phyloP scores from a whole-genome alignment of 2,329 filamentous ascomycete genomes.

The Grosmannia huntii region DNA sequence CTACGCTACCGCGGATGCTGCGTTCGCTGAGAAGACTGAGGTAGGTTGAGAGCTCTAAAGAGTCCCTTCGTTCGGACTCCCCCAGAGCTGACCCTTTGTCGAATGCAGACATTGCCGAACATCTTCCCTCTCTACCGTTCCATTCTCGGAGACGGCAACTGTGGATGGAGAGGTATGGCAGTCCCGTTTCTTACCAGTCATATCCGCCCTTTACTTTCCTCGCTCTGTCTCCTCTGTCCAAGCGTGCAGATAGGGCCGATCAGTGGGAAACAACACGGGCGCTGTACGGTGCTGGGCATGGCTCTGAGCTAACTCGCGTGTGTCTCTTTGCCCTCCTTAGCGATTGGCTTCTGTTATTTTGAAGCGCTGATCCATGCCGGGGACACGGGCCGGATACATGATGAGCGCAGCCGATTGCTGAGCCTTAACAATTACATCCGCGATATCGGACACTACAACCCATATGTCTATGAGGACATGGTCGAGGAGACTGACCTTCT shows the following conservation, averaged over 20 bases:
- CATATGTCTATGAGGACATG: slow-evolving; percentile 70
- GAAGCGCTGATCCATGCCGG: slow-evolving; percentile 64
- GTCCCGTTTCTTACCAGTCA: neutral
- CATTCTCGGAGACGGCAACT: slow-evolving; percentile 86
- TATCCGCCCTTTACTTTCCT: neutral
- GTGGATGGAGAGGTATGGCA: slow-evolving; percentile 86
- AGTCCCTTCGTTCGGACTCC: neutral
- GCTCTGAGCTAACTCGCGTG: neutral
- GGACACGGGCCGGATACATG: slow-evolving; percentile 50
- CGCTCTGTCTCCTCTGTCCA: neutral
- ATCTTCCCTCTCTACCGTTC: slow-evolving; percentile 81
- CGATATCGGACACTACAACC: slow-evolving; percentile 56
- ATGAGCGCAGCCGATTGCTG: slow-evolving; percentile 60
- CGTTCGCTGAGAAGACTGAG: slow-evolving; percentile 76
- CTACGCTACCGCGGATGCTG: slow-evolving; percentile 76
- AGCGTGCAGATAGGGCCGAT: too few relatives aligned
- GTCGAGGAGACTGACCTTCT: slow-evolving; percentile 61
- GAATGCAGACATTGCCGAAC: slow-evolving; percentile 56
- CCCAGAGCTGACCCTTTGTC: neutral
- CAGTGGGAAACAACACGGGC: too few relatives aligned
- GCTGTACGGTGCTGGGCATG: too few relatives aligned
- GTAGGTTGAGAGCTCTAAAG: slow-evolving; percentile 34
- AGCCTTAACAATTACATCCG: slow-evolving; percentile 59
- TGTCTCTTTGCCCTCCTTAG: slow-evolving; percentile 30
- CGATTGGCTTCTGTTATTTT: slow-evolving; percentile 86